A percentile compares a stretch with the other conserved stretches of the same genome.
phyloP scores from a whole-genome alignment of 805 yeast genomes.

The Teunomyces panamensis region DNA sequence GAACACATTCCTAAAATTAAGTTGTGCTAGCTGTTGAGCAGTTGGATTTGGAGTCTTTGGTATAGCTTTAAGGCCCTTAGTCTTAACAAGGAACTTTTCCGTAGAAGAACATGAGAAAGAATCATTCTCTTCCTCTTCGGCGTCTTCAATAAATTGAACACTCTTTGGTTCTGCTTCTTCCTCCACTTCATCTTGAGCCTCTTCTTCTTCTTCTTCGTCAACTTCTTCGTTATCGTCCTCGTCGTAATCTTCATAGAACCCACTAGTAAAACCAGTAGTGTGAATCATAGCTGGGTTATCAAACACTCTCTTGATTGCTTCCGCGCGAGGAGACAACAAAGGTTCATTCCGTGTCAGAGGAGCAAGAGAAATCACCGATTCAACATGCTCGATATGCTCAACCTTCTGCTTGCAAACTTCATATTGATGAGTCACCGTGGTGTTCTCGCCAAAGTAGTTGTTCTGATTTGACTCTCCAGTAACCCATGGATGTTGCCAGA shows the following conservation, averaged over 20 bases:
- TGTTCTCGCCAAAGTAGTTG: conserved; percentile 5
- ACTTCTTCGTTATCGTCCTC: background rate
- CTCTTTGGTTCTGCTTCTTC: background rate
- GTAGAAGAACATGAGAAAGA: conserved; percentile 9
- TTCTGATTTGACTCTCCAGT: background rate
- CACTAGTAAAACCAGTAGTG: conserved; percentile 1
- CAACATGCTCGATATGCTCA: conserved; percentile 7
- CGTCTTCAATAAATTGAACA: conserved; percentile 24
- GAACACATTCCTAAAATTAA: conserved; percentile 33
- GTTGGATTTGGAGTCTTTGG: conserved; percentile 43
- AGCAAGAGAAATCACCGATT: background rate
- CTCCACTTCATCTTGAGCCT: conserved; percentile 6
- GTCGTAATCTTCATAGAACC: conserved; percentile 12
- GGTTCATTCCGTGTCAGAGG: background rate
- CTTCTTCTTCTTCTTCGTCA: conserved; percentile 11
- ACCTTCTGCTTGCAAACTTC: conserved; percentile 4
- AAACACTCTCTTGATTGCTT: conserved; percentile 41
- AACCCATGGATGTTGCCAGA: conserved; percentile 70
- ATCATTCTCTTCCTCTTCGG: conserved; percentile 9
- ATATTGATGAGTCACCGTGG: conserved; percentile 3
- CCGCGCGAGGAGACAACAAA: conserved; percentile 32
- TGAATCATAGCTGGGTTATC: conserved; percentile 41
- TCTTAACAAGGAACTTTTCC: conserved; percentile 9
- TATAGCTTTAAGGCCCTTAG: conserved; percentile 12
- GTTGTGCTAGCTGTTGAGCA: conserved; percentile 17